A percentile compares a stretch with the other conserved stretches of the same genome.
Conservation (phyloP, 2,329 filamentous ascomycete genomes). For the Fusarium vanettenii region DNA sequence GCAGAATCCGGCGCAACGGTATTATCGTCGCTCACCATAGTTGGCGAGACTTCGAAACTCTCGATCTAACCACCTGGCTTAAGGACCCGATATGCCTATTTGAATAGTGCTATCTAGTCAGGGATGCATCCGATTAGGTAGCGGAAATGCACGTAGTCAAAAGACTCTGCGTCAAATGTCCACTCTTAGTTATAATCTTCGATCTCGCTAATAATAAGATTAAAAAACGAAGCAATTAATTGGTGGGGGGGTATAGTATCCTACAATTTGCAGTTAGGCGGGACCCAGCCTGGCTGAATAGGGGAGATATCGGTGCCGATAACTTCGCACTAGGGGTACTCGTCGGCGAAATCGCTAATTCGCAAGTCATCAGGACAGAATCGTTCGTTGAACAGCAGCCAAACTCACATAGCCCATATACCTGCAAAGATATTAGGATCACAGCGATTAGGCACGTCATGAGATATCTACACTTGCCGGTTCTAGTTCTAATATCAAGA, state of each 20-base stretch:
- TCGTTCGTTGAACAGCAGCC: no score
- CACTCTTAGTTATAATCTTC: conserved; percentile 5
- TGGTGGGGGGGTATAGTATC: not conserved
- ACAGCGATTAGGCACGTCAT: not conserved
- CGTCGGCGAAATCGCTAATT: not conserved
- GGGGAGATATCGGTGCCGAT: not conserved
- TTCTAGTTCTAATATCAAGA: not conserved
- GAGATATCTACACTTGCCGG: not conserved
- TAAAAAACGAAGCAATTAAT: not conserved
- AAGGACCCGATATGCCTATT: not conserved
- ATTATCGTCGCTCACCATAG: not conserved
- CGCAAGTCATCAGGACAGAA: not conserved
- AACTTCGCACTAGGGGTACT: not conserved
- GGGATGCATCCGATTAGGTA: not conserved
- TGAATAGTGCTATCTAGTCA: not conserved
- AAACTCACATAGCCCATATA: not conserved
- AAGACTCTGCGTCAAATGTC: not conserved
- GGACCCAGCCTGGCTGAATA: not conserved
- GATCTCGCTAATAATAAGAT: not conserved
- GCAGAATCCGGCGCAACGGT: not conserved
- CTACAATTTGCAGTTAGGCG: not conserved
- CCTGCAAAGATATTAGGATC: not conserved
- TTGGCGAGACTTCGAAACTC: not conserved
- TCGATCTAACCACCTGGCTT: not conserved
- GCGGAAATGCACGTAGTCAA: not conserved